Evolutionary conservation across 2,329 filamentous ascomycete species (phyloP), one percentile per base, ranked within the genome.

Genomic region (Beauveria varroae): DNA sequence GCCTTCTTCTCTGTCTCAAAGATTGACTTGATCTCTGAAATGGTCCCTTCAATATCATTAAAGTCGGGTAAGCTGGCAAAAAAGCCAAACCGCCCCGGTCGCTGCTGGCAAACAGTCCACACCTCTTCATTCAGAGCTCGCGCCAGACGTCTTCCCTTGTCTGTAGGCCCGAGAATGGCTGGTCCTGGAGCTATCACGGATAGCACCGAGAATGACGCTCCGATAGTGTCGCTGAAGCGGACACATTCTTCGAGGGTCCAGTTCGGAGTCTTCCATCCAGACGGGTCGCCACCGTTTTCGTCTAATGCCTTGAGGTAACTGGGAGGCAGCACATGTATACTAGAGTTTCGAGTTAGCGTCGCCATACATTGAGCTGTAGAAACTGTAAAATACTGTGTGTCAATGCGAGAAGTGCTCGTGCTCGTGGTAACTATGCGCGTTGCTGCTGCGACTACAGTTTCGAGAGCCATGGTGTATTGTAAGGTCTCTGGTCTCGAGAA

Each of bases 41-140:
- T 40, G 30, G 20, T 26, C 12, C 51, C 51, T 41, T 53, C 67
- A 22, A 63, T 61, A 10, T 63, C 49, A 58, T 64, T 81, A 78
- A 7, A 82, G 74, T 53, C 51, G 51, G 51, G 51, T 14, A 53
- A 24, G 34, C 51, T 53, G 20, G 51, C 51, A 34, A 53, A 53
- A 34, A 53, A 41, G 5, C 51, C 51, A 14, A 53, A 41, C 20
- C 51, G 30, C 10, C 51, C 51, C 22, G 28, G 51, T 12, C 34
- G 51, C 20, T 53, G 51, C 51, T 53, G 51, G 26, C 51, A 53
- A 34, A 26, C 20, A 14, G 16, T 20, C 51, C 51, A 53, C 12
- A 53, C 51, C 24, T 41, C 51, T 16, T 53, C 9, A 14, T 53
- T 53, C 3, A 53, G 20, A 41, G 51, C 34, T 18, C 51, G 51